These are phyloP conservation scores for Microbotryum intermedium DNA, from an alignment of 1,284 basidiomycete species.

Conservation along the genomic window DNA sequence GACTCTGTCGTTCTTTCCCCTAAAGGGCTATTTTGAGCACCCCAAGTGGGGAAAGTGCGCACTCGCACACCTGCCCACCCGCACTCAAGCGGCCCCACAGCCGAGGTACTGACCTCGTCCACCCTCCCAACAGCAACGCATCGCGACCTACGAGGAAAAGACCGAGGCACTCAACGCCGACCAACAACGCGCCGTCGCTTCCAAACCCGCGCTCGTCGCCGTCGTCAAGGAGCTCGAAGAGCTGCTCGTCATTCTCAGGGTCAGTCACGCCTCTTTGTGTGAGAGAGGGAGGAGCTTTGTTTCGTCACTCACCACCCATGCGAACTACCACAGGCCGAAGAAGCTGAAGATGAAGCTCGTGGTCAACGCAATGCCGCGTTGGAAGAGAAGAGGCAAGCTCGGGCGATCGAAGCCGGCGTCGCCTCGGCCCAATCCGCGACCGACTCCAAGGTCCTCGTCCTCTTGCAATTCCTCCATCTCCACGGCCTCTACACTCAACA, in stretches of 20 bases:
- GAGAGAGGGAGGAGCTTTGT: not conserved
- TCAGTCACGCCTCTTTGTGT: constrained; percentile 4
- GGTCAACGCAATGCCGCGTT: constrained; percentile 18
- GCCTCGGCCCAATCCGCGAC: constrained; percentile 20
- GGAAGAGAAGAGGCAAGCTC: constrained; percentile 31
- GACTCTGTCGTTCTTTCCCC: too few relatives aligned
- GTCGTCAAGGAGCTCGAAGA: constrained; percentile 35
- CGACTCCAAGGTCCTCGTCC: constrained; percentile 31
- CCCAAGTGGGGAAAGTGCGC: too few relatives aligned
- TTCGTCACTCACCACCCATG: not conserved
- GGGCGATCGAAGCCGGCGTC: constrained; percentile 31
- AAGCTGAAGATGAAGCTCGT: constrained; percentile 32
- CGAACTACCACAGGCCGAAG: constrained; percentile 30
- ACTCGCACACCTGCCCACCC: too few relatives aligned
- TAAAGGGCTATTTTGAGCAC: too few relatives aligned
- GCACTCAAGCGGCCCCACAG: not conserved
- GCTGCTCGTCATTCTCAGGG: constrained; percentile 34
- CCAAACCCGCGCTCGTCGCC: constrained; percentile 35
- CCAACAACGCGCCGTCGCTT: constrained; percentile 34
- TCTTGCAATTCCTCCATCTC: constrained; percentile 37
- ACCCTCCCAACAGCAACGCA: constrained; percentile 32
- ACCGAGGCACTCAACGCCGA: constrained; percentile 34
- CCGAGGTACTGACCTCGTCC: not conserved
- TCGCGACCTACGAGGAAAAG: constrained; percentile 32
- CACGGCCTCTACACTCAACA: constrained; percentile 30